Conservation (phyloP, 352 stramenopile genomes). For the Elongisporangium anandrum region DNA sequence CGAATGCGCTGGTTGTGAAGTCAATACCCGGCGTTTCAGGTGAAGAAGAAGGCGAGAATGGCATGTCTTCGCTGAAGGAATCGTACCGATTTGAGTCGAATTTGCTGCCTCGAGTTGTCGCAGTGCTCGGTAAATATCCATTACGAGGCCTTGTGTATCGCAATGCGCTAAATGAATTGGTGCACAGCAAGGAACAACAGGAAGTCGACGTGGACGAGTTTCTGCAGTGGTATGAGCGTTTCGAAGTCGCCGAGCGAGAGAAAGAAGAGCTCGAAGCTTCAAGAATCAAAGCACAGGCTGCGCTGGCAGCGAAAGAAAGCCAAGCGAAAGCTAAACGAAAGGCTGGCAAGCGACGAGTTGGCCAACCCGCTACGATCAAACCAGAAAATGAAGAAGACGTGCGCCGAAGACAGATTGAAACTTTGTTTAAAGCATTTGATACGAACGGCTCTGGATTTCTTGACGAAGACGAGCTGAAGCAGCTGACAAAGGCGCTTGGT, state of each 20-base stretch:
- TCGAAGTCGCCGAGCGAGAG: constrained; percentile 39
- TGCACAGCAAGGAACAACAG: constrained; percentile 27
- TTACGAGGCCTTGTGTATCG: constrained; percentile 49
- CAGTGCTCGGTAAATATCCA: constrained; percentile 43
- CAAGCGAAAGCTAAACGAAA: constrained; percentile 33
- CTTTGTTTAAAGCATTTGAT: constrained; percentile 60
- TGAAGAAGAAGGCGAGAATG: neutral
- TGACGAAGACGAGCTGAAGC: constrained; percentile 43
- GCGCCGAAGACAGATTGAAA: constrained; percentile 24
- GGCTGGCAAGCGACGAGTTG: constrained; percentile 27
- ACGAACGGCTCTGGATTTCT: constrained; percentile 47
- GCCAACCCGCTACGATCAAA: constrained; percentile 28
- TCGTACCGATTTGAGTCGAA: constrained; percentile 44
- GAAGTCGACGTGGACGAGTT: constrained; percentile 44
- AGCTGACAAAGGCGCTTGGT: constrained; percentile 40
- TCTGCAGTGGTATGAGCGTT: constrained; percentile 46
- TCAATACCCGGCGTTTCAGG: neutral
- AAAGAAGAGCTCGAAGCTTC: constrained; percentile 40
- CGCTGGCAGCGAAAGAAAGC: constrained; percentile 26
- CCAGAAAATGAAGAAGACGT: constrained; percentile 22
- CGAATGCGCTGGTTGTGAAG: constrained; percentile 22
- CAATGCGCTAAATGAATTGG: constrained; percentile 38
- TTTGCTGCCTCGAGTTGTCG: constrained; percentile 44
- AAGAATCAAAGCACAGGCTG: constrained; percentile 34
- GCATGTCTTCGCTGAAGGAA: constrained; percentile 1